Evolutionary conservation across 768 basidiomycete genomes (phyloP).

Genomic region (Tephrocybe rancida): DNA sequence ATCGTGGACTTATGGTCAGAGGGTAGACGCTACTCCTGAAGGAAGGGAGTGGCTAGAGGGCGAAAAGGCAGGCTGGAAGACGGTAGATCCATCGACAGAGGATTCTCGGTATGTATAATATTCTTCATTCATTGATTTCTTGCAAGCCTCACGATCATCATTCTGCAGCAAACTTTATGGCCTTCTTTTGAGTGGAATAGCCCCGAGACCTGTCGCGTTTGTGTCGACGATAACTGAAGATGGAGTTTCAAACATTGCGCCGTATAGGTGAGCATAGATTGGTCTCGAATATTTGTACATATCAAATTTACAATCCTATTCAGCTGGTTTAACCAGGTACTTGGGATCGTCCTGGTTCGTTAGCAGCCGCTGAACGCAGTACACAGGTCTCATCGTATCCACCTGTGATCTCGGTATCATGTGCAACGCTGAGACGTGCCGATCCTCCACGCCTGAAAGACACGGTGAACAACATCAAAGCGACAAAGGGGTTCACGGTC

Average conservation of each 20-base stretch:
- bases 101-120: constrained; percentile 31
- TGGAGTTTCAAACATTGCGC: constrained; percentile 61
- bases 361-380: constrained; percentile 20
- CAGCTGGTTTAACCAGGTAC: constrained; percentile 49
- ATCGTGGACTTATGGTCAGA: constrained; percentile 38
- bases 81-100: constrained; percentile 33
- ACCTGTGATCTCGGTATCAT: constrained; percentile 62
- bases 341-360: too few relatives aligned
- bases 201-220: constrained; percentile 72
- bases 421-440: constrained; percentile 22
- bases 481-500: constrained; percentile 68
- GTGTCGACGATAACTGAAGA: constrained; percentile 59
- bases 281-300: not conserved
- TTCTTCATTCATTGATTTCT: not conserved
- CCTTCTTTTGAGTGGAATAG: constrained; percentile 54
- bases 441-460: constrained; percentile 44
- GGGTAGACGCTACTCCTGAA: constrained; percentile 30
- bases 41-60: constrained; percentile 47
- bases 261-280: constrained; percentile 42
- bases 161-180: constrained; percentile 39
- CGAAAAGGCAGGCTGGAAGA: constrained; percentile 42
- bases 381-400: constrained; percentile 58
- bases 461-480: constrained; percentile 63
- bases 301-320: not conserved
- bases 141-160: not conserved